Evolutionary conservation across 1,139 yeast species (phyloP), one percentile per base, ranked within the genome.

Genomic region (Yamadazyma sp.): DNA sequence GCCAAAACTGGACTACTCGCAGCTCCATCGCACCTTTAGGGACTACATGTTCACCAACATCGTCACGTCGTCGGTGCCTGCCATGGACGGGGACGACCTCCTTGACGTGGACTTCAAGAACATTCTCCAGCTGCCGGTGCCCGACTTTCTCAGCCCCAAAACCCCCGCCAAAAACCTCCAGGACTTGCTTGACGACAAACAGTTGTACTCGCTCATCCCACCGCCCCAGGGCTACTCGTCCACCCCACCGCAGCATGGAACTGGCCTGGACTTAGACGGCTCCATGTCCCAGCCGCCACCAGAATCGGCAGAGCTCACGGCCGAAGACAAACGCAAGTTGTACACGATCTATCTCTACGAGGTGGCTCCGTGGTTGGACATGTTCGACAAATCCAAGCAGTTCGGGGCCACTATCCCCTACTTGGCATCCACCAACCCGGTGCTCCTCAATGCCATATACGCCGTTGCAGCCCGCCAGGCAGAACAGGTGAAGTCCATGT

Each of bases 321-420:
- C 48, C 10, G 39, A 31, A 2, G 64, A 61, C 35, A 53, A 55
- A 42, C 45, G 57, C 24, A 25, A 39, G 8, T 45, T 63, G 17
- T 42, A 56, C 39, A 53, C 59, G 36, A 56, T 51, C 24, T 63
- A 56, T 39, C 38, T 63, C 2, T 59, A 61, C 35, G 62, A 60
- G 36, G 59, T 63, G 11, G 67, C 67, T 2, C 62, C 62, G 1
- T 59, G 67, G 65, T 46, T 63, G 14, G 69, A 63, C 37, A 61
- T 63, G 61, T 63, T 62, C 46, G 67, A 63, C 39, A 46, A 45
- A 5, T 40, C 57, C 2, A 52, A 53, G 31, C 65, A 60, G 38
- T 59, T 62, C 46, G 65, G 65, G 0, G 39, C 54, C 2, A 47
- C 45, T 11, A 41, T 62, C 3, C 55, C 61, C 5, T 51, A 53